Base-by-base conservation (phyloP, 805 yeast species). In the Diddensiella caesifluorescens region DNA sequence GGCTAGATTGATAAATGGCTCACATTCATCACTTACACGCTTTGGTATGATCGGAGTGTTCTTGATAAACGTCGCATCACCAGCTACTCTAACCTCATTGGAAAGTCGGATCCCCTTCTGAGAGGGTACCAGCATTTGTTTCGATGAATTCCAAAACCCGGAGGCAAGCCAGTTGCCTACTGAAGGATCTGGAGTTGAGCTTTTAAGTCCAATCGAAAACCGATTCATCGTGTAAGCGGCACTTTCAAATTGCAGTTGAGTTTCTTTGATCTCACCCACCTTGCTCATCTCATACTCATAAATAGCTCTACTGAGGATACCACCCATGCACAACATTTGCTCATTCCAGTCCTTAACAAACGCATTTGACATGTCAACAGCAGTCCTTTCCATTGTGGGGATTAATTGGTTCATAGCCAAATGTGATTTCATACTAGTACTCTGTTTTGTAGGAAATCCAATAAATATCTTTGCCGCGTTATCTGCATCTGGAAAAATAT, bases 331-430 rank as follows among this genome's bases (percentile, higher is more conserved):
- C 19, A 65, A 56, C 60, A 65, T 53, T 38, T 64, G 58, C 22
- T 53, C 45, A 46, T 65, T 65, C 70, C 70, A 65, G 39, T 61
- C 67, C 40, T 61, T 63, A 18, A 65, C 70, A 39, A 54, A 57
- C 5, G 59, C 52, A 39, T 65, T 65, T 3, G 69, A 63, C 59
- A 66, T 62, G 46, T 65, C 70, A 1, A 64, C 57, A 1, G 67
- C 68, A 0, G 70, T 65, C 4, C 70, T 56, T 41, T 65, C 70
- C 69, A 65, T 63, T 2, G 70, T 66, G 2, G 70, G 70, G n/a
- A 65, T 61, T 3, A 64, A 48, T 45, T 63, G 67, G 34, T 61
- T 64, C 35, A 64, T 38, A 1, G 67, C 63, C 2, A 65, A 38
- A 38, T 65, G 70, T 0, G 67, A 55, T 37, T 54, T 53, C 26